Evolutionary conservation across 106 monocot species (phyloP).

Genomic region (Dendrobium officinale): DNA sequence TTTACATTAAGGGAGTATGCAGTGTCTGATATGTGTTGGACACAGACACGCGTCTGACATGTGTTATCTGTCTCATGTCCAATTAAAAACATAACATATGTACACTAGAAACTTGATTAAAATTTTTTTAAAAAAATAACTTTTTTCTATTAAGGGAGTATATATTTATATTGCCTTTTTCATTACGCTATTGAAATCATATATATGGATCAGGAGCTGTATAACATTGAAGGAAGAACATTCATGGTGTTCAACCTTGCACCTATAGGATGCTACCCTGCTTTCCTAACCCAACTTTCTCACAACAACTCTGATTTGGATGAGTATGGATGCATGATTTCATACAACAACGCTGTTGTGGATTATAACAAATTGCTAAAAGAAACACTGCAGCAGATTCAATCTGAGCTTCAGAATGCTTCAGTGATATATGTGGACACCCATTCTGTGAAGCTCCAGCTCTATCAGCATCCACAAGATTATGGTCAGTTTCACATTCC

Average conservation of each 20-base stretch:
- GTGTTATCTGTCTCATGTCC: too few species aligned
- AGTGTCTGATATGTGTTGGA: too few species aligned
- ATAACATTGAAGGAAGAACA: slow-evolving; percentile 56
- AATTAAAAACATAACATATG: too few species aligned
- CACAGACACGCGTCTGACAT: too few species aligned
- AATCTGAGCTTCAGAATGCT: slow-evolving; percentile 22
- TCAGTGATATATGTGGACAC: slow-evolving; percentile 56
- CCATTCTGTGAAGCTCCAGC: slow-evolving; percentile 50
- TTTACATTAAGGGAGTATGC: too few species aligned
- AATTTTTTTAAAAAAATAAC: too few species aligned
- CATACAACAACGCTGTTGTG: slow-evolving; percentile 53
- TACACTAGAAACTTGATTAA: too few species aligned
- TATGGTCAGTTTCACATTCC: slow-evolving; percentile 24
- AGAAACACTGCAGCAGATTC: slow-evolving; percentile 16
- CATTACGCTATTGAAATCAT: background rate
- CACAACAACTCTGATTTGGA: slow-evolving; percentile 40
- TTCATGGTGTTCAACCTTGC: slow-evolving; percentile 78
- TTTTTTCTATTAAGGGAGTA: too few species aligned
- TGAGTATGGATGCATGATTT: slow-evolving; percentile 52
- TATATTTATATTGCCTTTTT: background rate
- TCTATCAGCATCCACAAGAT: slow-evolving; percentile 38
- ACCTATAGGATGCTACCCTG: slow-evolving; percentile 75
- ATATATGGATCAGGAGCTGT: slow-evolving; percentile 42
- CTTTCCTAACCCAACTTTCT: slow-evolving; percentile 46
- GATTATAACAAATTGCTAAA: slow-evolving; percentile 55